These are phyloP conservation scores for Microbotryomycetes sp. DNA, from an alignment of 1,284 basidiomycete species.

Conservation along the genomic window DNA sequence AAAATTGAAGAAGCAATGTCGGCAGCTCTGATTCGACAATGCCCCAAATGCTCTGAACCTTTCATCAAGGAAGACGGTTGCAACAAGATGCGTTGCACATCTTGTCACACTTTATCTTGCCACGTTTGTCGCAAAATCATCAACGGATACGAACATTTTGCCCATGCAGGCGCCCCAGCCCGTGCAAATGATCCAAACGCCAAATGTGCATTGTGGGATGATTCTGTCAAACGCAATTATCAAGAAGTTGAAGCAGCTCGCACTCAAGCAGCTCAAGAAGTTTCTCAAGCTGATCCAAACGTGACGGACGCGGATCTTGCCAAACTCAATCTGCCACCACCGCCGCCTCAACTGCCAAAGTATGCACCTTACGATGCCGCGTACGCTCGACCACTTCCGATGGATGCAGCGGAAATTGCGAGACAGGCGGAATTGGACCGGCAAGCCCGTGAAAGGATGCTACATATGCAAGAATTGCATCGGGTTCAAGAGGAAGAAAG, in stretches of 20 bases:
- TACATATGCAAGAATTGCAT: no score
- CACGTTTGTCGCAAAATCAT: slow-evolving; percentile 20
- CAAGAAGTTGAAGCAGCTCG: neutral
- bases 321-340: neutral
- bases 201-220: neutral
- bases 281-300: neutral
- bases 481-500: no score
- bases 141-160: neutral
- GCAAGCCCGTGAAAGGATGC: no score
- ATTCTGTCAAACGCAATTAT: neutral
- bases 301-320: neutral
- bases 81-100: slow-evolving; percentile 25
- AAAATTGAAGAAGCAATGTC: slow-evolving; percentile 31
- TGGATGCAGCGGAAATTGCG: no score
- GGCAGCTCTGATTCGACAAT: slow-evolving; percentile 22
- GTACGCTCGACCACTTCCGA: no score
- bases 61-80: slow-evolving; percentile 25
- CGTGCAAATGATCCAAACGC: neutral
- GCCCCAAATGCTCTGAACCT: slow-evolving; percentile 21
- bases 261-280: neutral
- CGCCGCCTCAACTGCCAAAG: neutral
- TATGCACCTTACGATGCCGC: neutral
- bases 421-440: no score
- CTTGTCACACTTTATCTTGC: slow-evolving; percentile 22
- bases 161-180: neutral